Evolutionary conservation across 2,329 filamentous ascomycete genomes (phyloP).

Genomic region (Pseudocercospora eumusae): DNA sequence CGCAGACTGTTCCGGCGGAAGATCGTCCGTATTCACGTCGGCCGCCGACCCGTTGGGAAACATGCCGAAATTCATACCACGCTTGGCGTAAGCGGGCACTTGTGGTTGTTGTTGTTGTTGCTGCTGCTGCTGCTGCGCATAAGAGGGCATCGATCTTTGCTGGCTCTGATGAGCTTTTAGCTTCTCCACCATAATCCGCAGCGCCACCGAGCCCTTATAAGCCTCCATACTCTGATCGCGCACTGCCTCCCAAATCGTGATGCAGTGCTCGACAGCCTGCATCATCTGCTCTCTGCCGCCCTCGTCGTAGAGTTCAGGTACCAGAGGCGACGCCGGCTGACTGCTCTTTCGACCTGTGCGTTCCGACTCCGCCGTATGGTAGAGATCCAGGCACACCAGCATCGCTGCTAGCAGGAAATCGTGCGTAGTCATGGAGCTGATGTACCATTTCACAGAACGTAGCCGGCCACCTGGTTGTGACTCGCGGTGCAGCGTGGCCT

Average conservation of each 20-base stretch:
- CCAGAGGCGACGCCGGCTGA: conserved; percentile 30
- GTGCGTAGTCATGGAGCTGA: conserved; percentile 75
- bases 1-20: conserved; percentile 62
- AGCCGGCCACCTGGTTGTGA: conserved; percentile 71
- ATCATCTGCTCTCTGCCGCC: conserved; percentile 71
- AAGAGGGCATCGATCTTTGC: conserved; percentile 11
- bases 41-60: conserved; percentile 38
- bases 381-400: conserved; percentile 79
- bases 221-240: conserved; percentile 82
- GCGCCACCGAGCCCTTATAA: conserved; percentile 76
- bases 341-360: conserved; percentile 39
- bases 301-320: conserved; percentile 46
- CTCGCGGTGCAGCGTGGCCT: conserved; percentile 74
- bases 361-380: conserved; percentile 61
- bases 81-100: conserved; percentile 5
- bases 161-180: conserved; percentile 56
- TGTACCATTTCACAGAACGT: conserved; percentile 73
- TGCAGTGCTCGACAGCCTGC: conserved; percentile 68
- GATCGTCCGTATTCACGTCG: conserved; percentile 55
- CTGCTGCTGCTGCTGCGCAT: conserved; percentile 24
- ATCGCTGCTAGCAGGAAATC: conserved; percentile 87
- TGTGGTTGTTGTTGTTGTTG: no score
- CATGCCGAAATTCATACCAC: conserved; percentile 32
- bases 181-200: conserved; percentile 84
- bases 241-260: conserved; percentile 76